These are phyloP conservation scores for Plectosphaerella plurivora DNA, from an alignment of 2,329 filamentous ascomycete species.

Conservation along the genomic window DNA sequence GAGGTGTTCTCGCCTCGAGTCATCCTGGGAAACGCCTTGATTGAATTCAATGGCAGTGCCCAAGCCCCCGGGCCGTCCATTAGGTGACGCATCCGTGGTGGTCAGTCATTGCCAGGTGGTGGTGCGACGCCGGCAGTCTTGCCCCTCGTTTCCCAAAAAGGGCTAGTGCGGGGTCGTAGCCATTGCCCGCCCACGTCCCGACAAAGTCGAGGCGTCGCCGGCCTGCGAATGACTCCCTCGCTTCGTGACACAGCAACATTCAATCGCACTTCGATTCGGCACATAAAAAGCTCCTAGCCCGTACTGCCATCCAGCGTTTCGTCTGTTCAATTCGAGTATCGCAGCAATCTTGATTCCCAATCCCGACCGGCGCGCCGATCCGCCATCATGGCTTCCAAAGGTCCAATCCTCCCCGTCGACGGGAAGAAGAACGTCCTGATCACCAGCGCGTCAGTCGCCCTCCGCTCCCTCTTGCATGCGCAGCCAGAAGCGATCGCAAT, in stretches of 20 bases:
- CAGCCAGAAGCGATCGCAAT: neutral
- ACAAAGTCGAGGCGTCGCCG: neutral
- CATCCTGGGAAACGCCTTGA: neutral
- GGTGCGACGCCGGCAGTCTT: neutral
- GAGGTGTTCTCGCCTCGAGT: neutral
- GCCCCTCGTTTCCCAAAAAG: conserved; percentile 11
- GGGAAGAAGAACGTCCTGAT: conserved; percentile 85
- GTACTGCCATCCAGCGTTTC: too few relatives aligned
- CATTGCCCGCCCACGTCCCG: conserved; percentile 3
- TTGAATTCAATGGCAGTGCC: too few relatives aligned
- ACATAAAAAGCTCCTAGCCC: too few relatives aligned
- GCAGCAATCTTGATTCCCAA: neutral
- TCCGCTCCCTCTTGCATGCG: neutral
- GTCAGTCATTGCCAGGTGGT: too few relatives aligned
- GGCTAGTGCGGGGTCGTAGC: conserved; percentile 14
- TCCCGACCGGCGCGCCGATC: neutral
- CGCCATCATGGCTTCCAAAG: conserved; percentile 12
- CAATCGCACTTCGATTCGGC: neutral
- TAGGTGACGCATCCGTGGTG: too few relatives aligned
- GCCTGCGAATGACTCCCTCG: neutral
- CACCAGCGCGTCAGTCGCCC: conserved; percentile 58
- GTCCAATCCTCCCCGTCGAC: conserved; percentile 57
- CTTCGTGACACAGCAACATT: neutral
- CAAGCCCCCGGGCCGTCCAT: too few relatives aligned
- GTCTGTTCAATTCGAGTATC: neutral